Base-by-base conservation (phyloP, 164 flowering plant species). In the Malania oleifera region DNA sequence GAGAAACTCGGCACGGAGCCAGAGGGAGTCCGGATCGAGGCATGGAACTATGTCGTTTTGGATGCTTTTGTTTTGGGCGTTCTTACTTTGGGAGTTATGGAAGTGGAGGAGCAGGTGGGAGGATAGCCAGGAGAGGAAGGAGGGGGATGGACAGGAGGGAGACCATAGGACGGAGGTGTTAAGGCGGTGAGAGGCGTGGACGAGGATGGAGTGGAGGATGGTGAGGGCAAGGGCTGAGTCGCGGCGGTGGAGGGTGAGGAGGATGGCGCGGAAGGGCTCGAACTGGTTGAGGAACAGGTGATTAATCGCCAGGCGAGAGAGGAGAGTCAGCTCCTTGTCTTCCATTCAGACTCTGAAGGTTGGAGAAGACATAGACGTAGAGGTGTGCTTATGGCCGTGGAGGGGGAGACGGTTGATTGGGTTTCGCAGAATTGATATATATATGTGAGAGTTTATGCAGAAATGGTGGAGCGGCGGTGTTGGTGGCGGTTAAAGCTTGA, bases 281-380 rank as follows among this genome's bases (percentile, higher is more conserved):
- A 88, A 90, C 63, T 93, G 99, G 7, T 82, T 83, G 47, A 93
- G 80, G 71, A 75, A 75, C 48, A 93, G 89, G 67, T 93, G 97
- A 73, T 93, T 85, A 39, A 78, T 76, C 18, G 89, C 70, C 20
- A 85, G 79, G 57, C 83, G 79, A 26, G 85, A 75, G 31, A 93
- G 89, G 29, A 90, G 75, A 17, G 77, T 70, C n/a, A 78, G 68
- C 56, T 89, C 90, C 63, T 78, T 80, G 74, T 82, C 91, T n/a
- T 12, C 31, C 90, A 82, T 84, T 53, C 2, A 17, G 9, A 17
- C 14, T 7, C 11, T 34, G 7, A 34, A 12, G 38, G 11, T 34
- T 34, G 11, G 38, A 34, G 38, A 34, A 34, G 38, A 34, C 38
- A 34, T 34, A 12, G 38, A 12, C 1, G 38, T 0, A 12, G 38